Base-by-base conservation (phyloP, 768 basidiomycete genomes). In the Tephrocybe sp. region DNA sequence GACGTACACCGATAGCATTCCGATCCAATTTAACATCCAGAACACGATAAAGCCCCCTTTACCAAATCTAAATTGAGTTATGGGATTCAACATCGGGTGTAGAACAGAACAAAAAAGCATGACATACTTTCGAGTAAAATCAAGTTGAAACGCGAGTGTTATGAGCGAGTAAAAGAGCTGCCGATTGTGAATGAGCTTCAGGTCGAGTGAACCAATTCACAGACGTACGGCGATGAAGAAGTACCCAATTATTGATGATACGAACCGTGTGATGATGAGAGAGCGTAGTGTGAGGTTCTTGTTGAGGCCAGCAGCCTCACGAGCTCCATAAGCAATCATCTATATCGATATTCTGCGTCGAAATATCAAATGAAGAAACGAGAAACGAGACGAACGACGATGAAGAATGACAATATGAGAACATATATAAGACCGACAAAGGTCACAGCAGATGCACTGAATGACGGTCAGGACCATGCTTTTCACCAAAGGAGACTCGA, bases 1-100 rank as follows among this genome's bases (percentile, higher is more conserved):
- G 22, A 69, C 78, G 30, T 65, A 77, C 82, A 84, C 70, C 0
- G 84, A 72, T 19, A 75, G 61, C 86, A 87, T 87, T 22, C 74
- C 79, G 44, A 75, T 44, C 74, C 75, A 87, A 53, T 80, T 80
- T 54, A 86, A 68, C 82, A 86, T 84, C 86, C 87, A 88, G 56
- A 83, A 84, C 26, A 87, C 65, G 38, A 86, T 58, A 57, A 87
- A 84, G 0, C 85, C 86, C 0, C 59, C 63, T 41, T 57, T 56
- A 16, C 79, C 80, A 51, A 78, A 84, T 52, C 79, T 74, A 30
- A 24, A 8, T 38, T 19, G 49, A 34, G 4, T 12, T 5, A 18
- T 37, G 4, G 4, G 18, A 37, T 26, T 15, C 22, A 3, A 26
- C 7, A 21, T 12, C 11, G 26, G 30, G 15, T 27, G n/a, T 27